Conservation (phyloP, 768 basidiomycete genomes). For the Boletus eberwhitei region DNA sequence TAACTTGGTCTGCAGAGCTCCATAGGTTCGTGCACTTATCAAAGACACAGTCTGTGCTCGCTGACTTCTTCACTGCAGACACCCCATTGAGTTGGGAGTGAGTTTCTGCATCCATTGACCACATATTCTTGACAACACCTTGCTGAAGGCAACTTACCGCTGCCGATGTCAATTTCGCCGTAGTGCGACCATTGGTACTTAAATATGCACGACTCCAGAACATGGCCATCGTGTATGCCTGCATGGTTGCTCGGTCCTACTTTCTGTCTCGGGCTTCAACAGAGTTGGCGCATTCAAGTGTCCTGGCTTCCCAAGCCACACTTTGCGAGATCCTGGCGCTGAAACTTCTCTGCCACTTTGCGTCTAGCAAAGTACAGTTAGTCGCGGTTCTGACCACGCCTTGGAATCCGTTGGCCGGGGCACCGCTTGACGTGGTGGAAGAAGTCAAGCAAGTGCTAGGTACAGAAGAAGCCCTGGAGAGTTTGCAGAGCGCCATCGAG, state of each 20-base stretch:
- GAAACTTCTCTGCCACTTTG: slow-evolving; percentile 77
- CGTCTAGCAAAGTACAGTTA: slow-evolving; percentile 71
- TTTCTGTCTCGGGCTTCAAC: slow-evolving; percentile 67
- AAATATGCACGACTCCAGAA: slow-evolving; percentile 79
- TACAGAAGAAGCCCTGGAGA: slow-evolving; percentile 53
- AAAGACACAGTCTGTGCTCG: neutral
- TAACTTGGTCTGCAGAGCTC: slow-evolving; percentile 20
- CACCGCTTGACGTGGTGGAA: slow-evolving; percentile 59
- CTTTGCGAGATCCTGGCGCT: slow-evolving; percentile 88
- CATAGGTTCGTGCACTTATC: slow-evolving; percentile 22
- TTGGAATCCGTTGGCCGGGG: slow-evolving; percentile 85
- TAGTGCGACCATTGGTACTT: slow-evolving; percentile 72
- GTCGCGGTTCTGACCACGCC: slow-evolving; percentile 72
- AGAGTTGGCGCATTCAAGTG: slow-evolving; percentile 73
- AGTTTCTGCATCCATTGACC: slow-evolving; percentile 28
- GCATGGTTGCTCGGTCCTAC: slow-evolving; percentile 74
- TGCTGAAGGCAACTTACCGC: slow-evolving; percentile 69
- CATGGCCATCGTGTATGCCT: slow-evolving; percentile 70
- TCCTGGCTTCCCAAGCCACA: slow-evolving; percentile 69
- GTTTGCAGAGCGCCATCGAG: slow-evolving; percentile 82
- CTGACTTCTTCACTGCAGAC: slow-evolving; percentile 39
- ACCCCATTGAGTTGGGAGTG: slow-evolving; percentile 79
- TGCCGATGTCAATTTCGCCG: slow-evolving; percentile 76
- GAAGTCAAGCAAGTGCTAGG: slow-evolving; percentile 59
- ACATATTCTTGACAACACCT: slow-evolving; percentile 1